Base-by-base conservation (phyloP, 208 protist species). In the Wallacemonas sp. region DNA sequence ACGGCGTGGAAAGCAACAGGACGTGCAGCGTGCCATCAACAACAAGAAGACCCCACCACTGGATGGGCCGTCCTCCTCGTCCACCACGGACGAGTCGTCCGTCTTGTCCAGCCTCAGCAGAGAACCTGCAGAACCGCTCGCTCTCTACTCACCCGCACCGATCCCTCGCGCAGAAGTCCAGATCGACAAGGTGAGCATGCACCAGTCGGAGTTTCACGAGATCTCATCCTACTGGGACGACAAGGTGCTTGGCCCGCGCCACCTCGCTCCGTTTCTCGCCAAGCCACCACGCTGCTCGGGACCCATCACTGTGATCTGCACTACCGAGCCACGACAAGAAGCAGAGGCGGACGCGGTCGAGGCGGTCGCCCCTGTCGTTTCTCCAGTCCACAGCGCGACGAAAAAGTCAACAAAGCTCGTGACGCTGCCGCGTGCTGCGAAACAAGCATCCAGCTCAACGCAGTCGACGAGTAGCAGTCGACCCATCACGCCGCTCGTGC, bases 221-320 rank as follows among this genome's bases (percentile, higher is more conserved):
- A 48, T 75, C 30, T 75, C 70, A 14, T 60, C 49, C 24, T 27
- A 21, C 36, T 75, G 70, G 70, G 70, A 75, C 11, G 70, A 75
- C 52, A 63, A 43, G 55, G 46, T 33, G 16, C 63, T 75, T 2
- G 70, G 70, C 30, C 56, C 61, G 2, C 16, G 16, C 2, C 39
- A 39, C 4, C 44, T 43, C 21, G 55, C 21, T 2, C 70, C 62
- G 0, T 75, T 74, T 30, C n/a, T 55, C 14, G n/a, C 2, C 41
- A 49, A 72, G 36, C 32, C 19, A 16, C 65, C 54, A 14, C 47
- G 43, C 26, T 32, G 34, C 1, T 24, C n/a, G 16, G 39, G 1
- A 4, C 21, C 1, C 26, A 0, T 1, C 36, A 30, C 36, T 23
- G 36, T 19, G 6, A 17, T 2, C 34, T n/a, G n/a, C n/a, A n/a